Conservation (phyloP, 2,329 filamentous ascomycete genomes). For the Cladorrhinum sp. region DNA sequence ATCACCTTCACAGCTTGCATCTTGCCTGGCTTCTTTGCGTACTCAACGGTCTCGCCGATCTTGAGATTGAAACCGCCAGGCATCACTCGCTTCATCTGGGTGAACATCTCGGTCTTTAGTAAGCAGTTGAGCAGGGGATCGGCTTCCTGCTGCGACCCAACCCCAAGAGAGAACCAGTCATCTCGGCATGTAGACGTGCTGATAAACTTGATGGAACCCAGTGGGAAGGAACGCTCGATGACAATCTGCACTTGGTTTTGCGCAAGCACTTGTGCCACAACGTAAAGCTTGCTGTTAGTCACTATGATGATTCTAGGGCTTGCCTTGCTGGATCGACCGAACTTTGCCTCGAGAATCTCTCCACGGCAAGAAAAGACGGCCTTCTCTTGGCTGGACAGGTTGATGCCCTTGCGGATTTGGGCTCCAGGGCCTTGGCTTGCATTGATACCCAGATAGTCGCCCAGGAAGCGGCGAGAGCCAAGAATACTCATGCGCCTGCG, state of each 20-base stretch:
- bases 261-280: conserved; percentile 78
- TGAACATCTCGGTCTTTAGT: conserved; percentile 96
- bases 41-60: conserved; percentile 82
- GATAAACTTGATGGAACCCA: conserved; percentile 87
- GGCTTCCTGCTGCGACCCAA: conserved; percentile 85
- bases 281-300: conserved; percentile 82
- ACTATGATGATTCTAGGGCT: conserved; percentile 82
- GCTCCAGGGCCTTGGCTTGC: conserved; percentile 77
- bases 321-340: conserved; percentile 92
- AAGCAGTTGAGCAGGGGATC: conserved; percentile 93
- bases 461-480: conserved; percentile 87
- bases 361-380: conserved; percentile 87
- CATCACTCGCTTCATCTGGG: conserved; percentile 78
- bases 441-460: conserved; percentile 89
- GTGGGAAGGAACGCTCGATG: conserved; percentile 75
- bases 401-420: conserved; percentile 72
- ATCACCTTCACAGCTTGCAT: conserved; percentile 82
- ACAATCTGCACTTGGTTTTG: conserved; percentile 79
- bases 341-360: conserved; percentile 88
- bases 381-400: conserved; percentile 68
- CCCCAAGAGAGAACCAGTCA: conserved; percentile 93
- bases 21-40: conserved; percentile 97
- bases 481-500: conserved; percentile 85
- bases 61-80: conserved; percentile 78
- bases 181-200: conserved; percentile 78